Evolutionary conservation across 2,329 filamentous ascomycete species (phyloP), one percentile per base, ranked within the genome.

Genomic region (Cytospora paraplurivora): DNA sequence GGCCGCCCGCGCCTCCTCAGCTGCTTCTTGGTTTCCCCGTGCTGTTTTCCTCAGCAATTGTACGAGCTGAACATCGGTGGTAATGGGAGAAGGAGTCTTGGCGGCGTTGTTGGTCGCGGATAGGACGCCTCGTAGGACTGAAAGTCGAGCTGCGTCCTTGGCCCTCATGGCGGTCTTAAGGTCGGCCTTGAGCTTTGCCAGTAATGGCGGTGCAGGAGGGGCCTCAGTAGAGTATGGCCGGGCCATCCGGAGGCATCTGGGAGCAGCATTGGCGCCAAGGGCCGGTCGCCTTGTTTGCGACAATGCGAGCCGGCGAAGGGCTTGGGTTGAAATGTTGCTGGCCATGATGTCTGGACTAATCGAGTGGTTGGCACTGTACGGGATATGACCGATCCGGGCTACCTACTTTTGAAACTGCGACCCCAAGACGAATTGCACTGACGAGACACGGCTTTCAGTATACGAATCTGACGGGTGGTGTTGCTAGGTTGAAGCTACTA

Each of bases 81-180:
- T 80, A 71, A 93, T 85, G n/a, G 91, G 90, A 17, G 57, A 56
- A 47, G 78, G 80, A 47, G 82, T 72, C 77, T 93, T 93, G 73
- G 87, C 88, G 38, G 89, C 87, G 75, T 93, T 93, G 69, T 88
- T 87, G 66, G 89, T 86, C 67, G 89, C 84, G 37, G 89, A 81
- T 67, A 93, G 82, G 66, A 93, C 78, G 49, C 82, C 75, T 68
- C 91, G 88, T 56, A 94, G 82, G 44, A 91, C 89, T 47, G 83
- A 78, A 33, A 93, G 84, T 2, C 88, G 86, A 33, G 85, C 78
- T 33, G 80, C 76, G 72, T 90, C 86, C 74, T 88, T 89, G 69
- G 81, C 80, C 64, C 82, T 82, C 87, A 90, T 89, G 56, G 87
- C 86, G 11, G 79, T 75, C 77, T 90, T 90, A 66, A 90, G 79